Evolutionary conservation across 305 asterid genomes (phyloP).

Genomic region (Striga hermonthica): DNA sequence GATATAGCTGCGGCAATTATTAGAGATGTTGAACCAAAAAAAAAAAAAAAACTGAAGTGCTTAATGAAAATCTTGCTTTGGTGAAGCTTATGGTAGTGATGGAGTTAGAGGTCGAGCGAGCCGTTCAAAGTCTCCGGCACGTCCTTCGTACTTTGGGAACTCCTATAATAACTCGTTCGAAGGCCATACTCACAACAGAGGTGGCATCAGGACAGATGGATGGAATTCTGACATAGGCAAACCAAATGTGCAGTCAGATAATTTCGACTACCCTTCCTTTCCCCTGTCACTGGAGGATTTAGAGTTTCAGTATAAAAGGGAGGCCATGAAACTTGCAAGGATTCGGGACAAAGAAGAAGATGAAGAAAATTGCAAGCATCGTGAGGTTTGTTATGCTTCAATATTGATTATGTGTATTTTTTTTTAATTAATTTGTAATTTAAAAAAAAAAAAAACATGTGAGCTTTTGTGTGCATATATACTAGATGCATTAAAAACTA

Average conservation of each 20-base stretch:
- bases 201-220: constrained; percentile 57
- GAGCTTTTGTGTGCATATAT: too few relatives aligned
- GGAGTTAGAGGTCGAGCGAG: constrained; percentile 82
- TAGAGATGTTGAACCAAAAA: constrained; percentile 48
- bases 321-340: constrained; percentile 78
- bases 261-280: constrained; percentile 50
- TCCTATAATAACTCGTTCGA: constrained; percentile 58
- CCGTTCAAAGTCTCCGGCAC: constrained; percentile 85
- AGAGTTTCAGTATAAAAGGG: constrained; percentile 68
- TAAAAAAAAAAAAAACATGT: too few relatives aligned
- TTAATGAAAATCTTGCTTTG: constrained; percentile 85
- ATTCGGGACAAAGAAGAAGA: constrained; percentile 94
- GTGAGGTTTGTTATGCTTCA: constrained; percentile 59
- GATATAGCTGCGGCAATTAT: constrained; percentile 82
- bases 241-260: constrained; percentile 49
- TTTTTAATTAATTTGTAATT: not conserved
- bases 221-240: constrained; percentile 65
- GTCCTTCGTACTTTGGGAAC: constrained; percentile 42
- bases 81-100: constrained; percentile 97
- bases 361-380: constrained; percentile 80
- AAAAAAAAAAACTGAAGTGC: constrained; percentile 41
- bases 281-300: constrained; percentile 71
- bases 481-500: too few relatives aligned
- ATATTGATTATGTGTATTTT: not conserved
- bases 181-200: constrained; percentile 64